Evolutionary conservation across 1,139 yeast genomes (phyloP), one percentile per base, ranked within the genome.

Genomic region (Meyerozyma smithsonii): DNA sequence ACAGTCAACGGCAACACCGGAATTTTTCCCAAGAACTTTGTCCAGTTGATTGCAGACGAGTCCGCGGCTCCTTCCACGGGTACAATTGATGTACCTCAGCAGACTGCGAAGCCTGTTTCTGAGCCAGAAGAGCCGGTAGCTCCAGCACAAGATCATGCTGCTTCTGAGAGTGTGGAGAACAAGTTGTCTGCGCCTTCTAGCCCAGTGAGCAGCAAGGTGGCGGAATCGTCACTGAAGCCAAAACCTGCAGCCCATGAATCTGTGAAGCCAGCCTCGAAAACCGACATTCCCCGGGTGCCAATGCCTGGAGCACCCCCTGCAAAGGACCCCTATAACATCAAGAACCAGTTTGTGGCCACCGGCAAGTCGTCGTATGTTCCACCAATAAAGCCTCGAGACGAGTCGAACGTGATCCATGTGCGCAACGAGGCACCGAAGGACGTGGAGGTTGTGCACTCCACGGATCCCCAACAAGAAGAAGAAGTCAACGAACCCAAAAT

Each of bases 11-110:
- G 74, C 8, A 61, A 66, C 41, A 59, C 74, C 28, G 98, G 98
- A 7, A 83, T 90, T 69, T 92, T 92, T 52, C 98, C 98, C 6
- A 80, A 77, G 58, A 82, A 80, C 56, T 92, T 87, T 65, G 97
- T 92, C 4, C 79, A 79, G 44, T 34, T 49, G 10, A 42, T 65
- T 28, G 37, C 41, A 21, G 46, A 5, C 28, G 15, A 25, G 12
- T 10, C 2, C 15, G 30, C 10, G 12, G 17, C 12, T 18, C 34
- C 12, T 10, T 8, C 10, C 7, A 4, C 30, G 8, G 30, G 8
- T 8, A 18, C 36, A 4, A 8, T 23, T 20, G 18, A 14, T 8
- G 16, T 14, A 8, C 25, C 38, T 8, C 10, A 10, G 15, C 30
- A n/a, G 15, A 15, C 4, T 8, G 14, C 18, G 26, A 16, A 24